Percentiles rank a stretch among this genome's conserved stretches.
These are phyloP conservation scores for Pythium pyrilobum DNA, from an alignment of 352 stramenopile species.

Conservation along the genomic window DNA sequence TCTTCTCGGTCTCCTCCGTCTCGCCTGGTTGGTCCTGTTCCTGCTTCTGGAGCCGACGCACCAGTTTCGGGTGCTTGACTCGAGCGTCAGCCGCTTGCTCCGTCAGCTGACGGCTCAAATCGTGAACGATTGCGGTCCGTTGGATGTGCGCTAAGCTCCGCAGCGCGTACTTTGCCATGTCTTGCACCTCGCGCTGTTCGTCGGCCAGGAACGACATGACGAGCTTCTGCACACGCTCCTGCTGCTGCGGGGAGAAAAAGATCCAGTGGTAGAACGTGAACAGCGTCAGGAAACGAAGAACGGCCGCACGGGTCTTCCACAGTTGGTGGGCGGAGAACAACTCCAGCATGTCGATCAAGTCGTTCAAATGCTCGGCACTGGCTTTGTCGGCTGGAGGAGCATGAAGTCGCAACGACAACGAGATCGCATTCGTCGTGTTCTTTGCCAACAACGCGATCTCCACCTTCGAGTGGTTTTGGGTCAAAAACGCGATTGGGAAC, in stretches of 20 bases:
- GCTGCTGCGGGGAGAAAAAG: constrained; percentile 31
- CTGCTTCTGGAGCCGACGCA: constrained; percentile 46
- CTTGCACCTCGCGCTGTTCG: constrained; percentile 71
- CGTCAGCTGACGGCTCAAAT: constrained; percentile 32
- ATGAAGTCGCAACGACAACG: constrained; percentile 51
- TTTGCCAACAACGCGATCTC: constrained; percentile 64
- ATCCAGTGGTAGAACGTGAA: constrained; percentile 77
- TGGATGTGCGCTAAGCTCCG: constrained; percentile 63
- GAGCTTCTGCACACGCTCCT: constrained; percentile 45
- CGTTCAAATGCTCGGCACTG: constrained; percentile 6
- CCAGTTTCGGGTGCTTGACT: constrained; percentile 50
- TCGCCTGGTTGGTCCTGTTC: constrained; percentile 28
- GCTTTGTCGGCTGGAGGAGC: constrained; percentile 11
- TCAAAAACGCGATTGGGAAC: constrained; percentile 59
- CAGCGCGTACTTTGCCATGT: constrained; percentile 73
- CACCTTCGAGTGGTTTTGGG: constrained; percentile 61
- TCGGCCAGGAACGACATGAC: constrained; percentile 55
- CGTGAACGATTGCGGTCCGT: constrained; percentile 24
- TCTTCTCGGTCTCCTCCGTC: constrained; percentile 23
- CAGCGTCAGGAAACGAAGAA: constrained; percentile 67
- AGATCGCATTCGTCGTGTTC: constrained; percentile 48
- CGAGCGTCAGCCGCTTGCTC: constrained; percentile 36
- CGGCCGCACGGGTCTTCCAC: constrained; percentile 67
- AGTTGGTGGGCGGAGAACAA: constrained; percentile 29
- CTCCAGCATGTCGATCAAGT: constrained; percentile 39